Conservation (phyloP, 768 basidiomycete genomes). For the Royoungia palumana region DNA sequence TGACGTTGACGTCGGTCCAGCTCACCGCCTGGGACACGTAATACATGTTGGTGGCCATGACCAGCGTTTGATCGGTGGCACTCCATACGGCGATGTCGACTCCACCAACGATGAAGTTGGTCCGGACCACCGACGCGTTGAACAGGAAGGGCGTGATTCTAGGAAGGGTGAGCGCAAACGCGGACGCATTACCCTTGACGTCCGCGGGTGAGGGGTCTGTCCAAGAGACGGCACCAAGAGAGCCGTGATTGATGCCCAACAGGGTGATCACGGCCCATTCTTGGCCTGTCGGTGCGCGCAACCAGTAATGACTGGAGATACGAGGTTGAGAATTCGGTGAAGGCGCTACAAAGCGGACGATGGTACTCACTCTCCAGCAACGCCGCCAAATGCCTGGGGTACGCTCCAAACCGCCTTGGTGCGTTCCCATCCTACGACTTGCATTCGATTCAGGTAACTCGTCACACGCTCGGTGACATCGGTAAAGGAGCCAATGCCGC, state of each 20-base stretch:
- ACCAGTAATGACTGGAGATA: conserved; percentile 48
- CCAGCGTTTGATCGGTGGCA: conserved; percentile 40
- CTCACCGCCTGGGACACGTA: conserved; percentile 35
- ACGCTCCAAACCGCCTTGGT: conserved; percentile 74
- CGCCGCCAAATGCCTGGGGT: conserved; percentile 70
- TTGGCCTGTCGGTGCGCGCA: conserved; percentile 57
- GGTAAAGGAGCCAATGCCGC: conserved; percentile 41
- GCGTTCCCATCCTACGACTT: conserved; percentile 61
- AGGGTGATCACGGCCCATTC: conserved; percentile 65
- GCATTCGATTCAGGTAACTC: conserved; percentile 53
- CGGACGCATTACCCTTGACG: conserved; percentile 52
- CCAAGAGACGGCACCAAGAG: conserved; percentile 49
- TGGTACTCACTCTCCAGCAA: conserved; percentile 28
- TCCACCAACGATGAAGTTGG: conserved; percentile 37
- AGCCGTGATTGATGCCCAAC: conserved; percentile 70
- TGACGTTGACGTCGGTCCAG: conserved; percentile 28
- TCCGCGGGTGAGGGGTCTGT: conserved; percentile 51
- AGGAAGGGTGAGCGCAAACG: conserved; percentile 43
- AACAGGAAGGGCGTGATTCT: conserved; percentile 49
- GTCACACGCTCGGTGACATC: conserved; percentile 70
- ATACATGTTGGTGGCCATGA: conserved; percentile 51
- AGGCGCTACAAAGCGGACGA: neutral
- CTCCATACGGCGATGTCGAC: conserved; percentile 56
- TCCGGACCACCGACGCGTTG: conserved; percentile 38
- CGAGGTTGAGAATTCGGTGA: neutral